Conservation (phyloP, 306 rosid species). For the Glycine latifolia region DNA sequence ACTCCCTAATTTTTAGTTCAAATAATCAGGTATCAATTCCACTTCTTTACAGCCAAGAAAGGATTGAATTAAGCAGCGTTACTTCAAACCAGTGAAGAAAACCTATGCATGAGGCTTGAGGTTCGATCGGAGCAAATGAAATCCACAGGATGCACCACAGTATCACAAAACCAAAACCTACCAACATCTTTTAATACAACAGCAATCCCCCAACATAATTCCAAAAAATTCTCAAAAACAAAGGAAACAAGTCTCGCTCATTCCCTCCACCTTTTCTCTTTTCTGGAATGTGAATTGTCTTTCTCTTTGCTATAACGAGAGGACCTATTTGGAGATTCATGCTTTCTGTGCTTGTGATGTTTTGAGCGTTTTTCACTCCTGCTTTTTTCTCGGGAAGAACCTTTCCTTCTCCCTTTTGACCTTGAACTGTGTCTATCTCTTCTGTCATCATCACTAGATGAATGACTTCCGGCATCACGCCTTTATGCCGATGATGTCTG, state of each 20-base stretch:
- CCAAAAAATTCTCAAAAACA: constrained; percentile 5
- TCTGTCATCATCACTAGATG: constrained; percentile 60
- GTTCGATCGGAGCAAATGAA: constrained; percentile 15
- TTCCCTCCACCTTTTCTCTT: constrained; percentile 63
- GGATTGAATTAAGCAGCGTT: constrained; percentile 23
- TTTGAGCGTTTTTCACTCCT: constrained; percentile 71
- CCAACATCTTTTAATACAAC: constrained; percentile 14
- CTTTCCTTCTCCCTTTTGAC: constrained; percentile 68
- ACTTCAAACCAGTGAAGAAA: constrained; percentile 20
- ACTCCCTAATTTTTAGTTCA: background rate
- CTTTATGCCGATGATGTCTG: constrained; percentile 59
- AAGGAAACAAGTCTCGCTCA: constrained; percentile 46
- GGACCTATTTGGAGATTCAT: constrained; percentile 64
- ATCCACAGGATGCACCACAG: constrained; percentile 14
- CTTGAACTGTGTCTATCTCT: constrained; percentile 56
- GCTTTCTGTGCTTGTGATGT: constrained; percentile 62
- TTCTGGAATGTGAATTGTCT: constrained; percentile 56
- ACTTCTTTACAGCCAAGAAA: constrained; percentile 24
- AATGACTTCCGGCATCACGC: constrained; percentile 64
- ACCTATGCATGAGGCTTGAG: constrained; percentile 15
- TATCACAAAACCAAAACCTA: constrained; percentile 37
- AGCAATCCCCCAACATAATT: constrained; percentile 8
- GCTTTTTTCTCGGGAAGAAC: constrained; percentile 71
- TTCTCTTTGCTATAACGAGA: constrained; percentile 52
- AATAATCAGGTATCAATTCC: constrained; percentile 3